Evolutionary conservation across 2,329 filamentous ascomycete species (phyloP), one percentile per base, ranked within the genome.

Genomic region (Ophioceras dolichostomum): DNA sequence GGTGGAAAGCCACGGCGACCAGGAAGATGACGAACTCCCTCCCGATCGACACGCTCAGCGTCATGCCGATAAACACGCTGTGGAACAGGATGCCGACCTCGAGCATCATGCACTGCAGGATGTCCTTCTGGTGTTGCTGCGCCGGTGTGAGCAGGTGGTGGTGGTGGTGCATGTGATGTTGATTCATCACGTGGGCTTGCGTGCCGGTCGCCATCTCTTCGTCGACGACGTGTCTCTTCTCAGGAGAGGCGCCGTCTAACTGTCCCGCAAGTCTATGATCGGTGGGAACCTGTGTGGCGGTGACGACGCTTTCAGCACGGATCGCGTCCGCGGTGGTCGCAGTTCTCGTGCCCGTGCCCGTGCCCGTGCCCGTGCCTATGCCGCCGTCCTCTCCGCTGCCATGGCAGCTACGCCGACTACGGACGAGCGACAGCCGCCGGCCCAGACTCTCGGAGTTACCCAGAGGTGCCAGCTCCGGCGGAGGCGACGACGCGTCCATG

Each of bases 11-110:
- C 43, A 89, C 86, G 31, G 83, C 83, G 29, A 87, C 67, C 0
- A 89, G 65, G 43, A 89, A 81, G 13, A 88, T 80, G 28, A 83
- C 64, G 50, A 89, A 89, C 1, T 80, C 76, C 0, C 82, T 79
- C 0, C 83, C 83, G 0, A 80, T 84, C 1, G 83, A 78, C 1
- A 89, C 83, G 1, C 79, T 85, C 26, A 89, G 69, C 4, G 83
- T 82, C 81, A 88, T 87, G 41, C 83, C 83, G 47, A 89, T 88
- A 51, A 89, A 89, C 39, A 89, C 69, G 50, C 77, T 83, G 61
- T 89, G 83, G 52, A 88, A 88, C 13, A 89, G 67, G 43, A 89
- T 88, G 13, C 83, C 83, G 1, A 82, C 81, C 58, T 88, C 83
- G 3, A 89, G 70, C 18, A 89, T 67, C 29, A 88, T 64, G 46